Base-by-base conservation (phyloP, 768 basidiomycete genomes). In the Leccinellum luteum region DNA sequence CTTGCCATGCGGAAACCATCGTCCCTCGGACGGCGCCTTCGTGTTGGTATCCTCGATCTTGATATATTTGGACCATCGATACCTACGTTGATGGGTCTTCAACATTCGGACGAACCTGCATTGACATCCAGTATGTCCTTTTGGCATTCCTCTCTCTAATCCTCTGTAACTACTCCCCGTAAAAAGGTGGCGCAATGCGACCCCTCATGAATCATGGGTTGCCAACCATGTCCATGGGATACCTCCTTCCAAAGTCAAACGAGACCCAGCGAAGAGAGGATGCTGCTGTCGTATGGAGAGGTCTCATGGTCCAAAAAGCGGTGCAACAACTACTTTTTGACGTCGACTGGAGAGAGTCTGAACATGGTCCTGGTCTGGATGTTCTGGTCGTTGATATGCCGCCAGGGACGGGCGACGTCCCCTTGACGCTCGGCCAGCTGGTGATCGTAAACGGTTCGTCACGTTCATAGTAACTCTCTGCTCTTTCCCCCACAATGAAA, bases 261-360 rank as follows among this genome's bases (percentile, higher is more conserved):
- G 78, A 80, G 7, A 75, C 76, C 28, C 75, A 76, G 44, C 75
- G 81, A 3, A 80, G 80, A 54, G 79, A 79, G 34, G 92, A 95
- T 67, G 85, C 86, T 0, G 87, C 94, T 0, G 81, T 98, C 31
- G 92, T 96, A 30, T 99, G 96, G 96, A 82, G 96, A 25, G 96
- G 96, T 3, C 81, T 97, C 21, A 98, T 98, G 96, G 96, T 98
- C 1, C 94, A 96, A 75, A 98, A 98, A 68, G 94, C 95, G 25
- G 93, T 95, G 0, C 95, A 98, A 69, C 95, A 98, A 69, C 79
- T 98, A 0, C 80, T 98, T 1, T 98, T 99, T 66, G 94, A 98
- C 62, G 93, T 97, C 6, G 95, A 98, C 70, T 98, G 96, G 95
- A 70, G 81, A 34, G 71, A 70, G 21, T 62, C 58, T 6, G 66